Evolutionary conservation across 2,329 filamentous ascomycete species (phyloP), one percentile per base, ranked within the genome.

Genomic region (Fusarium sp.): DNA sequence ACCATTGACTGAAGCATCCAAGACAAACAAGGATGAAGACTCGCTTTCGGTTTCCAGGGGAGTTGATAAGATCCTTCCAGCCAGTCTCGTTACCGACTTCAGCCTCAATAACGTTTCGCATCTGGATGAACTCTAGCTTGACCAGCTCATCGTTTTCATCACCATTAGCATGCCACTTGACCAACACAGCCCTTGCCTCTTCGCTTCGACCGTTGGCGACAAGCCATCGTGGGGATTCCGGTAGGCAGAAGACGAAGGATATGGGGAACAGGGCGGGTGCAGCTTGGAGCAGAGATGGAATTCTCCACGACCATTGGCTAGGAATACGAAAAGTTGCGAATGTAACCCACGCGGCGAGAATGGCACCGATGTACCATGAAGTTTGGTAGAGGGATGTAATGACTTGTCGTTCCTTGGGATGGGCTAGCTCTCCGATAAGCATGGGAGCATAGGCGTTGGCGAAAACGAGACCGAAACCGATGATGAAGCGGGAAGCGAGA

Each of bases 161-260:
- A 0, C 49, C 64, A 1, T 72, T 53, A 1, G 48, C 60, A 18
- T 71, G 67, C 14, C 66, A 74, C 30, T 71, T 69, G 4, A 48
- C 42, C 10, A 74, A 3, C 1, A 72, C 24, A 2, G 37, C 41
- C 83, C 20, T 68, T 2, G 60, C 71, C 57, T 88, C 79, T 7
- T 88, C 84, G 18, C 47, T 6, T 25, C 42, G 12, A 1, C 68
- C 71, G 1, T 69, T 70, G 0, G 72, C 69, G 59, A 88, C 87
- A 12, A 90, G 79, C 86, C 87, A 90, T 55, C 88, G 79, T 6
- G 89, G 89, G 9, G 86, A 89, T 71, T 91, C 89, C 0, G 89
- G 88, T 2, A 90, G 79, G 64, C 87, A 83, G 47, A 83, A 87
- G 10, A 84, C 45, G 3, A 67, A 49, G 24, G 53, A n/a, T 6